Base-by-base conservation (phyloP, 768 basidiomycete species). In the Pleurotus cornucopiae region DNA sequence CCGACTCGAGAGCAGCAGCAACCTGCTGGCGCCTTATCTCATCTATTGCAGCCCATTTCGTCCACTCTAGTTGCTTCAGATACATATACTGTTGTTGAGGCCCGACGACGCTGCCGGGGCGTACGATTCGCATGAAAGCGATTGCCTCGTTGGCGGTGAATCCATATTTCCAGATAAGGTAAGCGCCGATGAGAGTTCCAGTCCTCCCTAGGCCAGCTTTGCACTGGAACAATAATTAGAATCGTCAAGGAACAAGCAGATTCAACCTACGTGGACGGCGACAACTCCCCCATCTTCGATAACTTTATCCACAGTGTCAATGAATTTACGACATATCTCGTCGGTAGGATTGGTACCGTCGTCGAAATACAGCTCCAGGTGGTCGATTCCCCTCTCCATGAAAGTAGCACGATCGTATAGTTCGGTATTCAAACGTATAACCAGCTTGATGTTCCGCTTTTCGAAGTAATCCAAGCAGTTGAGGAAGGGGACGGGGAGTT, bases 341-440 rank as follows among this genome's bases (percentile, higher is more conserved):
- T 97, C 91, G 0, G 94, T 89, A 4, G 96, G 96, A 69, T 98
- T 98, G 20, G 94, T 97, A 18, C 97, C 97, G 68, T 99, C 97
- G 69, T 98, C 94, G 62, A 97, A 98, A 71, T 96, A 98, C 60
- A 98, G 80, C 62, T 96, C 94, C 72, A 88, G 78, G 67, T 97
- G 92, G 62, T 87, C 85, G 65, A 96, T 89, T 9, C 92, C 93
- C 46, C 83, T 84, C 63, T 91, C 89, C 63, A 86, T 67, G 73
- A 97, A 98, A 9, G 88, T 79, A 54, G 78, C 73, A 56, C 82
- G 79, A 69, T 96, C 94, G 70, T 95, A 99, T 16, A 98, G 77
- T 61, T 92, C 82, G 57, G 94, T 94, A 69, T 99, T 99, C 26
- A 98, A 73, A 57, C 97, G 89, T 56, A 99, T 86, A 46, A 99